A percentile compares a stretch with the other conserved stretches of the same genome.
phyloP scores from a whole-genome alignment of 2,329 filamentous ascomycete species.

The Nemania abortiva region DNA sequence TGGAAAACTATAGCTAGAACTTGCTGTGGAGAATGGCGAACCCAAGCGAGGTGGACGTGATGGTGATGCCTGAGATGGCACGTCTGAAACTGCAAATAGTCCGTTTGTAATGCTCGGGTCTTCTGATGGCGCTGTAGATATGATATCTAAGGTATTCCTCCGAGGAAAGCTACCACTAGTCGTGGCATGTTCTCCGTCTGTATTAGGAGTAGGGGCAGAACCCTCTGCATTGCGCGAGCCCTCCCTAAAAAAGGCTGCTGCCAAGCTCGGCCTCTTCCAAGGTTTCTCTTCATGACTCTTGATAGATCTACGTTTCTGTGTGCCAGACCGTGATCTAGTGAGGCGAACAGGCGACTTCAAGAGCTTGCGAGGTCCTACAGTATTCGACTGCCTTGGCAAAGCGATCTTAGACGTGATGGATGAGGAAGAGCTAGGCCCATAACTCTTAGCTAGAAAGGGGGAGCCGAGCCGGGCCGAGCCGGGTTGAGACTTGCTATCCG shows the following conservation, averaged over 20 bases:
- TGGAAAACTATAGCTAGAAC: conserved; percentile 71
- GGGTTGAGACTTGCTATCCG: neutral
- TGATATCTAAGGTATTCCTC: conserved; percentile 10
- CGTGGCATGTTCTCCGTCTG: conserved; percentile 5
- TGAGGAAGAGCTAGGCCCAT: conserved; percentile 71
- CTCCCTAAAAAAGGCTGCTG: conserved; percentile 63
- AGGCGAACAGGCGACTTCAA: conserved; percentile 68
- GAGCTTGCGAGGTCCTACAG: conserved; percentile 62
- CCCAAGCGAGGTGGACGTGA: conserved; percentile 64
- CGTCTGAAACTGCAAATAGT: conserved; percentile 42
- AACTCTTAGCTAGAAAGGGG: conserved; percentile 69
- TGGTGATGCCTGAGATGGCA: conserved; percentile 44
- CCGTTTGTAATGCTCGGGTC: conserved; percentile 9
- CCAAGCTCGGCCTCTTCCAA: conserved; percentile 67
- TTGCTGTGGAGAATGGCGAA: conserved; percentile 67
- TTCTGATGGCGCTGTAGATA: conserved; percentile 7
- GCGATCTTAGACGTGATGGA: conserved; percentile 58
- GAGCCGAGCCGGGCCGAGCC: conserved; percentile 61
- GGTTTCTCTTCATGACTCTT: conserved; percentile 60
- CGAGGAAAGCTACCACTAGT: conserved; percentile 5
- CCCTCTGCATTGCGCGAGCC: conserved; percentile 37
- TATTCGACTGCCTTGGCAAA: conserved; percentile 60
- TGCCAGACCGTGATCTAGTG: conserved; percentile 63
- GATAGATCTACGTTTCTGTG: conserved; percentile 66
- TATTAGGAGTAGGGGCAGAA: neutral